phyloP scores from a whole-genome alignment of 495 filamentous ascomycete genomes.

The Penicillium silybi region DNA sequence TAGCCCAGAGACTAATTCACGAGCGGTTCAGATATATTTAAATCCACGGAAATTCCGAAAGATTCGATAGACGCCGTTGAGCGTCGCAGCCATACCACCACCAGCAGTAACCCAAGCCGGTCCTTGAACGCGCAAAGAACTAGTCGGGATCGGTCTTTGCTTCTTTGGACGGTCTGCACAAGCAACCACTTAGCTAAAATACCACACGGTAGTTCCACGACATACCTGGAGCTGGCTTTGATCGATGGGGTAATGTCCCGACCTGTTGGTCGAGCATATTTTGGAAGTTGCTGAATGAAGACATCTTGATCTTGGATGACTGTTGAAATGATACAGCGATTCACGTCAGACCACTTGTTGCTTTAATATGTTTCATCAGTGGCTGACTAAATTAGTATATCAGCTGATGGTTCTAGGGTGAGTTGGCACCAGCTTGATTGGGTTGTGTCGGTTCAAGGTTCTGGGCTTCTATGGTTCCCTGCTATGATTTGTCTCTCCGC shows the following conservation, averaged over 20 bases:
- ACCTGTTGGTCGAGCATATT: conserved; percentile 20
- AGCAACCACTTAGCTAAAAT: background rate
- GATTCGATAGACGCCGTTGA: conserved; percentile 27
- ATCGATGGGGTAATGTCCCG: conserved; percentile 8
- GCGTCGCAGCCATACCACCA: conserved; percentile 28
- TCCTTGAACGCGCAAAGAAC: conserved; percentile 26
- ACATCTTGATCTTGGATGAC: conserved; percentile 5
- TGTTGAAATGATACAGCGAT: background rate
- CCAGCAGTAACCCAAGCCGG: conserved; percentile 31
- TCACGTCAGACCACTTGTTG: background rate
- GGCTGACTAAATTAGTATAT: background rate
- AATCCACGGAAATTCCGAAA: conserved; percentile 29
- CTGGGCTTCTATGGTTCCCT: background rate
- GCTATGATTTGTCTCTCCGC: conserved; percentile 3
- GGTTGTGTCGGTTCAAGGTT: background rate
- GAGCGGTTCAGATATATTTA: conserved; percentile 17
- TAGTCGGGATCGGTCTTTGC: conserved; percentile 15
- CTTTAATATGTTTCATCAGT: background rate
- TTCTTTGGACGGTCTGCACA: conserved; percentile 3
- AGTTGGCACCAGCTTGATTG: background rate
- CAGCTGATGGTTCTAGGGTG: background rate
- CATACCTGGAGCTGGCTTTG: conserved; percentile 6
- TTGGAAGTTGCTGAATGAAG: conserved; percentile 18
- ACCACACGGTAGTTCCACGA: background rate
- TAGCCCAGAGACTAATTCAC: background rate